Evolutionary conservation across 129 eudicot genomes (phyloP), one percentile per base, ranked within the genome.

Genomic region (Heracleum sosnowskyi): DNA sequence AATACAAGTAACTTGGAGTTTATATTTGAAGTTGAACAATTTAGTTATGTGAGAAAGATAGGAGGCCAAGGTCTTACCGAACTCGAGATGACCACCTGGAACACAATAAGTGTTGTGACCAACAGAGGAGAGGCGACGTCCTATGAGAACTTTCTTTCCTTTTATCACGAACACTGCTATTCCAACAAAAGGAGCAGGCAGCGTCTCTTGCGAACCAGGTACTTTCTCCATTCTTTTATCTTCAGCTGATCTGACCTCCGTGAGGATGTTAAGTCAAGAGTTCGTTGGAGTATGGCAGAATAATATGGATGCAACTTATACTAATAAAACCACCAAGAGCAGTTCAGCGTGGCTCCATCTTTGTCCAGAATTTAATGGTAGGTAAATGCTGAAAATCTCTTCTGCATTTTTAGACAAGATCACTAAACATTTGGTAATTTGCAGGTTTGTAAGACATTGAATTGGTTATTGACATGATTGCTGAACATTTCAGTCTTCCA

Each of bases 41-140:
- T 5, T 4, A 17, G 6, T 31, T 66, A 10, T 64, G 16, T 31
- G 16, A 69, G 5, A 2, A 36, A 31, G 22, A 34, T 17, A 5
- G 26, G 45, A 20, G 44, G 3, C 24, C 24, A 33, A 63, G 20
- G 72, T 79, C 85, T 36, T 40, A 93, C 98, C 97, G 81, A 93
- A 93, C 78, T 93, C 97, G 39, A 93, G 91, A 87, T 84, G 97
- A 81, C 98, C 97, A 75, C 98, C 95, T 83, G 97, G 95, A 39
- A 91, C 90, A 24, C 92, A 97, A 20, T 83, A 93, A 34, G 94
- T 89, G 86, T 83, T 83, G 79, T 77, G 63, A 42, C 98, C 96
- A 71, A 90, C 33, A 74, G 88, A 77, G 81, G 90, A 66, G 46
- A 83, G 95, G 75, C 97, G 98, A 29, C 93, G 92, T 22, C 98